phyloP scores from a whole-genome alignment of 164 flowering plant species.

The Echeveria elegans region DNA sequence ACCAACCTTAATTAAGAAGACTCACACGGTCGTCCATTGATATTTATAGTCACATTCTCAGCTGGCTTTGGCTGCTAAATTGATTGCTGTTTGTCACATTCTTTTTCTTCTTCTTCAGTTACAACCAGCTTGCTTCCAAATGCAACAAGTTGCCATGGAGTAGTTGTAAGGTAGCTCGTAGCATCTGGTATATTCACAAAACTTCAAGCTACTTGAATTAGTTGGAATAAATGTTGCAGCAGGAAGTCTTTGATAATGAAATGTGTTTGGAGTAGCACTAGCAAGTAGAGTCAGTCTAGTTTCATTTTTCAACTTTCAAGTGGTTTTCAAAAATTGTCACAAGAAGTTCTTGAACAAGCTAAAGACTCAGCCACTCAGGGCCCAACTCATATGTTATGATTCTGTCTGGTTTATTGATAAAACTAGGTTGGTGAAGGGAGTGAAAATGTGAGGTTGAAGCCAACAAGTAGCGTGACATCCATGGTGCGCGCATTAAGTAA shows the following conservation, averaged over 20 bases:
- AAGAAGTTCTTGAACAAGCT: neutral
- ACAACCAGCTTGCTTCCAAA: neutral
- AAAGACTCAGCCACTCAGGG: neutral
- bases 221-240: neutral
- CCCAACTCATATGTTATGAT: neutral
- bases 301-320: neutral
- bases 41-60: neutral
- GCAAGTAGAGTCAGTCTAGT: neutral
- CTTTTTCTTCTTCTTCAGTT: constrained; percentile 1
- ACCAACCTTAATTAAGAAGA: neutral
- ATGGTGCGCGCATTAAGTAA: too few relatives aligned
- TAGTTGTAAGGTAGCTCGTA: neutral
- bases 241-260: neutral
- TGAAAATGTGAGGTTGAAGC: constrained; percentile 11
- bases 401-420: neutral
- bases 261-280: neutral
- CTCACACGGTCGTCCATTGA: neutral
- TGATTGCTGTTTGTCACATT: constrained; percentile 7
- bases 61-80: neutral
- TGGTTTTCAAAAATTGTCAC: neutral
- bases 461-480: constrained; percentile 62
- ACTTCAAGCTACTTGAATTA: neutral
- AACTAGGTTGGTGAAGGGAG: neutral
- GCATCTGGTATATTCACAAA: neutral
- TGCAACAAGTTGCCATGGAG: constrained; percentile 2